Base-by-base conservation (phyloP, 2,329 filamentous ascomycete species). In the Aspergillus proliferans region DNA sequence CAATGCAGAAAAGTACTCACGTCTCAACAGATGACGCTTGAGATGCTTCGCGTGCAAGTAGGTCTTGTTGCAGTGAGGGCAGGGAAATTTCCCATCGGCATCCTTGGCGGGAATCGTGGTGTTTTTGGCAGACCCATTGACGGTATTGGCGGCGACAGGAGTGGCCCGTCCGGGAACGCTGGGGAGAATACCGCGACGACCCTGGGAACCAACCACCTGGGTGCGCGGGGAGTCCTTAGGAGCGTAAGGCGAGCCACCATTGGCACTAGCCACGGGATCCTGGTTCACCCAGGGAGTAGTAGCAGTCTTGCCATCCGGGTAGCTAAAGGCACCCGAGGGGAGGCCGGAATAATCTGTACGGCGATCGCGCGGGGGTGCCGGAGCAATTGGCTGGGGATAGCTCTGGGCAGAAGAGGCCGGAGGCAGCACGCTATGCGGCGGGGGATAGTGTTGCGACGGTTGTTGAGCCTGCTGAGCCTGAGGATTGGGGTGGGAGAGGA, bases 21-120 rank as follows among this genome's bases (percentile, higher is more conserved):
- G 93, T 79, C 93, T 81, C 60, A 97, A 77, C 51, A 97, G 81
- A 79, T 97, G 93, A 63, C 93, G 87, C 81, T 97, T 97, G 61
- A 97, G 73, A 73, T 97, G 93, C 78, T 98, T 97, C 43, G 92
- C 87, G 69, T 97, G 93, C 50, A 97, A 79, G 67, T 98, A 98
- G 6, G 91, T 96, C 78, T 97, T 97, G 63, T 89, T 95, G 75
- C 93, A 98, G 71, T 97, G 91, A 62, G 90, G 90, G 74, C 93
- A 98, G 52, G 93, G 92, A 67, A 94, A 98, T 76, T 97, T 97
- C 66, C 93, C 93, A 68, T 97, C 92, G 7, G 90, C 89, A 70
- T 97, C 92, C 76, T 97, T 96, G 60, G 88, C 86, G 14, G 91
- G 90, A 55, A 95, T 93, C 54, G 88, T 83, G 52, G 87, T 85